Base-by-base conservation (phyloP, 1,284 basidiomycete species). In the Ceratobasidium sp. region DNA sequence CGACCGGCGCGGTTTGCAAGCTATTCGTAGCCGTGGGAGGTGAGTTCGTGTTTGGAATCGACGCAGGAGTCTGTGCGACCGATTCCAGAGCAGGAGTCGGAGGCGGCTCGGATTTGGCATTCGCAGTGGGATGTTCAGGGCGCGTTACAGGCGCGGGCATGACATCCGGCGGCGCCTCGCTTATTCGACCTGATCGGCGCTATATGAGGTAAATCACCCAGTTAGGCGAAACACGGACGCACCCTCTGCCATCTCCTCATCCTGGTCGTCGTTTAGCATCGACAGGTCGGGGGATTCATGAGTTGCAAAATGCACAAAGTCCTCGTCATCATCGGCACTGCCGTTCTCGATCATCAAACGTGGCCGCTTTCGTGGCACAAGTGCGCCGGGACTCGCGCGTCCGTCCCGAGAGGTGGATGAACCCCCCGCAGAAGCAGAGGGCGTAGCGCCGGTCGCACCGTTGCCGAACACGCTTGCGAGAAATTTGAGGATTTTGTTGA, bases 401-500 rank as follows among this genome's bases (percentile, higher is more conserved):
- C 77, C 82, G 63, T 85, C 81, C 23, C 72, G 60, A 51, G 84
- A 79, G 72, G 84, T 81, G 4, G 61, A 55, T 40, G 72, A n/a
- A 84, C 86, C 73, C 89, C 88, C 73, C 88, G 87, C 81, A 88
- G 89, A 75, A 84, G 86, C 66, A 85, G 85, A 61, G 84, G 83
- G 51, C 81, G 86, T 67, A 23, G 86, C 86, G 0, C 78, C 79
- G 53, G 81, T 81, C 7, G 87, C 85, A 69, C 88, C 88, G 61
- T 88, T 89, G 2, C 96, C 96, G 86, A 99, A 99, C 1, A 98
- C 93, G 40, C 96, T 93, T 23, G 96, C 97, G 69, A 99, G 87
- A 86, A 99, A 99, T 79, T 96, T 94, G 80, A 99, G 89, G 80
- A 99, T 98, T 78, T 95, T 89, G 84, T 98, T 97, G 83, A 99